Evolutionary conservation across 2,329 filamentous ascomycete genomes (phyloP).

Genomic region (Meredithiella fracta): DNA sequence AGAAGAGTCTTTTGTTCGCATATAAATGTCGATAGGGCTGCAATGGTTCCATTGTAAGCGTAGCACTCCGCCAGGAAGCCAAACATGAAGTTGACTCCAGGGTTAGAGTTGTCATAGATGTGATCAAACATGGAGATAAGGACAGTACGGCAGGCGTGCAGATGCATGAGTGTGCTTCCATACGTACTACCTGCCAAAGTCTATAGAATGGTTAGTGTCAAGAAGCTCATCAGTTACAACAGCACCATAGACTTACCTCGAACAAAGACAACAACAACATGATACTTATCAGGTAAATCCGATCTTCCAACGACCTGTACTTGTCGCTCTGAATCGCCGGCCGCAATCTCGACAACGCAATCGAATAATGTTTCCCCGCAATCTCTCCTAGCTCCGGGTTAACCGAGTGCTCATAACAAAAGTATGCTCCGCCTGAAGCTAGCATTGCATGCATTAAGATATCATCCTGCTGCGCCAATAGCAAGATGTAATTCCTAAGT

Average conservation of each 20-base stretch:
- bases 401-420: conserved; percentile 7
- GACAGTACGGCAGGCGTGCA: conserved; percentile 10
- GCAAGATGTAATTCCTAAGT: conserved; percentile 5
- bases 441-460: conserved; percentile 13
- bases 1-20: conserved; percentile 1
- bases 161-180: conserved; percentile 11
- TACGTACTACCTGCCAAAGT: conserved; percentile 9
- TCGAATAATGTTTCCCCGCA: conserved; percentile 8
- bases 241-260: conserved; percentile 9
- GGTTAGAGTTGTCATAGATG: not conserved
- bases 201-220: not conserved
- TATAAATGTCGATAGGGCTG: conserved; percentile 6
- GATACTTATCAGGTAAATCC: conserved; percentile 9
- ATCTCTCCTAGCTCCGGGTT: conserved; percentile 7
- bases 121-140: conserved; percentile 1
- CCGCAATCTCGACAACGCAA: conserved; percentile 6
- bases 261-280: conserved; percentile 12
- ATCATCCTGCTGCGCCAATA: conserved; percentile 8
- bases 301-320: conserved; percentile 3
- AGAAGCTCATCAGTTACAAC: not conserved
- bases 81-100: conserved; percentile 10
- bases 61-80: conserved; percentile 13
- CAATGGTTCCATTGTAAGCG: conserved; percentile 5
- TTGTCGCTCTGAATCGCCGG: conserved; percentile 4
- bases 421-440: conserved; percentile 12